These are phyloP conservation scores for Globisporangium abappressorium DNA, from an alignment of 352 stramenopile genomes.

Conservation along the genomic window DNA sequence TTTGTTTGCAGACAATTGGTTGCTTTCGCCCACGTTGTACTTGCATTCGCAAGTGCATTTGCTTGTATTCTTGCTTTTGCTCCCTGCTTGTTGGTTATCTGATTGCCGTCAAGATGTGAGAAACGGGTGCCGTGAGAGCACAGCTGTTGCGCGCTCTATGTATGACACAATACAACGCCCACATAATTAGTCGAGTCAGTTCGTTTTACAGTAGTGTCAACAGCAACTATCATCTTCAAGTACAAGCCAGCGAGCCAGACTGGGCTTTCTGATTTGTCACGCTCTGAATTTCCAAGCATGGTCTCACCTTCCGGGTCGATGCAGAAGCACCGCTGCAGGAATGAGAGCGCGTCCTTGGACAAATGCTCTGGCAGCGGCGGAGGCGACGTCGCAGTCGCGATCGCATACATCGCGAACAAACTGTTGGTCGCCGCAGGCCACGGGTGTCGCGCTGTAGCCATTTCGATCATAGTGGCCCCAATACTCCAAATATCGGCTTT, in stretches of 20 bases:
- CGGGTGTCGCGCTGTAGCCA: constrained; percentile 71
- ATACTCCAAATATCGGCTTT: constrained; percentile 85
- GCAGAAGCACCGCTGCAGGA: constrained; percentile 66
- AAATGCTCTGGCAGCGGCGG: constrained; percentile 54
- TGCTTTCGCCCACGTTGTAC: neutral
- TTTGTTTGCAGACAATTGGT: neutral
- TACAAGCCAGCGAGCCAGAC: neutral
- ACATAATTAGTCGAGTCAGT: constrained; percentile 1
- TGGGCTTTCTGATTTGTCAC: neutral
- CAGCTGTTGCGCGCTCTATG: constrained; percentile 62
- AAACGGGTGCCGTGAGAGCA: constrained; percentile 54
- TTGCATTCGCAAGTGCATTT: neutral
- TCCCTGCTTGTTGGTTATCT: neutral
- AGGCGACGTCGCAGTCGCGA: constrained; percentile 50
- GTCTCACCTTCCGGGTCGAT: constrained; percentile 54
- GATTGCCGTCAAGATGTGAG: constrained; percentile 26
- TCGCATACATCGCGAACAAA: constrained; percentile 64
- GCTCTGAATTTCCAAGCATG: neutral
- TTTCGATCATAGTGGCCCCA: constrained; percentile 75
- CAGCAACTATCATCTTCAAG: neutral
- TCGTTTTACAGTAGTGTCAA: neutral
- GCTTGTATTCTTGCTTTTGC: neutral
- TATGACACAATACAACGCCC: constrained; percentile 18
- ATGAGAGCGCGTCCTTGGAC: constrained; percentile 45
- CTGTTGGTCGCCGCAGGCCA: constrained; percentile 63